Percentiles rank a stretch among this genome's conserved stretches.
phyloP scores from a whole-genome alignment of 768 basidiomycete genomes.

The Russula dissimulans region DNA sequence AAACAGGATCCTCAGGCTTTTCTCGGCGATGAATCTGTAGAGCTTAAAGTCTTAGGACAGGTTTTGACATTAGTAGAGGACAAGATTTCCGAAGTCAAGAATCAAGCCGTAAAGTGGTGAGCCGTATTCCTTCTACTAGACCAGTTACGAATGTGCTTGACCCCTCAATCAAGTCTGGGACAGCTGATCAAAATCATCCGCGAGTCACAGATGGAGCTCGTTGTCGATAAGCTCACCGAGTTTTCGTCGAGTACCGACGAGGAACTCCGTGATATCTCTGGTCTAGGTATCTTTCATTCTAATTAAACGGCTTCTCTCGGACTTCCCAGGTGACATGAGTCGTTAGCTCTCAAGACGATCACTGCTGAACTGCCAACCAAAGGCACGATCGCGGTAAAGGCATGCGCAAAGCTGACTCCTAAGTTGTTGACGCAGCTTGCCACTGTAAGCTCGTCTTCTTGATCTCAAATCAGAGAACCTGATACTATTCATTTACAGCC shows the following conservation, averaged over 20 bases:
- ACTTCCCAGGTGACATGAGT: not conserved
- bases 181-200: conserved; percentile 85
- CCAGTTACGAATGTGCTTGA: not conserved
- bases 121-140: conserved; percentile 17
- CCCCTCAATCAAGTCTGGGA: conserved; percentile 50
- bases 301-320: not conserved
- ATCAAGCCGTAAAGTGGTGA: conserved; percentile 92
- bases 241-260: conserved; percentile 84
- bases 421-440: conserved; percentile 72
- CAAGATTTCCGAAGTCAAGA: conserved; percentile 97
- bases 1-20: conserved; percentile 67
- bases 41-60: conserved; percentile 75
- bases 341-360: conserved; percentile 84
- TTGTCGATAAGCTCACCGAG: conserved; percentile 83
- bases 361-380: conserved; percentile 82
- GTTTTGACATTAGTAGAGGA: conserved; percentile 86
- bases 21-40: conserved; percentile 74
- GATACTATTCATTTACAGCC: conserved; percentile 31
- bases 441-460: conserved; percentile 38
- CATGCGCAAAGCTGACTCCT: conserved; percentile 77
- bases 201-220: conserved; percentile 71
- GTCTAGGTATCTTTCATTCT: conserved; percentile 52
- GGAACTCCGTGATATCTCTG: conserved; percentile 89
- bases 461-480: not conserved
- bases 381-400: conserved; percentile 67